These are phyloP conservation scores for Daldinia caldariorum DNA, from an alignment of 495 filamentous ascomycete genomes.

Conservation along the genomic window DNA sequence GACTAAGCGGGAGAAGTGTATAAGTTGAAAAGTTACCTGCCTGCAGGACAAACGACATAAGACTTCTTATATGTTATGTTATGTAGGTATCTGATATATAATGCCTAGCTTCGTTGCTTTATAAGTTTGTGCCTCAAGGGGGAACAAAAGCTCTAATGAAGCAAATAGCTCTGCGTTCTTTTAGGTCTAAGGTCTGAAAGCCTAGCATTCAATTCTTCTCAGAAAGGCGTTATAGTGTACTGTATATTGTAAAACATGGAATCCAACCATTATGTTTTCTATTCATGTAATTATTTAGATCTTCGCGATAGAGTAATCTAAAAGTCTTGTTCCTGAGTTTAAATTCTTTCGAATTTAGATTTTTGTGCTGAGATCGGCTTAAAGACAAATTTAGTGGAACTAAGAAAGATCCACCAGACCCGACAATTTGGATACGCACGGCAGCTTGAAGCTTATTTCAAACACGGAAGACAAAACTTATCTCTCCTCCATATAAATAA, in stretches of 20 bases:
- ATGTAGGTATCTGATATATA: background rate
- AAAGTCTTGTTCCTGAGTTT: too few species aligned
- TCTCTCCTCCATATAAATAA: background rate
- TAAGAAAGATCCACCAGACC: constrained; percentile 27
- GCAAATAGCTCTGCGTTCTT: background rate
- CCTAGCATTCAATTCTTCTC: too few species aligned
- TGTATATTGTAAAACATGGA: too few species aligned
- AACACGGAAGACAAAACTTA: constrained; percentile 17
- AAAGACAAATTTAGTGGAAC: constrained; percentile 30
- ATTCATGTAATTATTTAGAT: too few species aligned
- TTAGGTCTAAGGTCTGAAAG: too few species aligned
- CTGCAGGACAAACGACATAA: background rate
- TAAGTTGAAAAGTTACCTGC: background rate
- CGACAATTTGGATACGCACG: constrained; percentile 34
- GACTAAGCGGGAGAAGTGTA: background rate
- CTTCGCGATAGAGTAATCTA: too few species aligned
- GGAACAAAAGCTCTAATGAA: background rate
- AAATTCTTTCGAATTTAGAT: too few species aligned
- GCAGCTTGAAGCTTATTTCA: constrained; percentile 21
- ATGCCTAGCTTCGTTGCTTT: background rate
- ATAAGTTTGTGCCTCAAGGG: background rate
- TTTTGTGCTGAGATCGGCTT: too few species aligned
- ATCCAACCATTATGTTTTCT: too few species aligned
- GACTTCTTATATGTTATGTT: background rate
- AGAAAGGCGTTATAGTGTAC: too few species aligned